Conservation (phyloP, 1,284 basidiomycete genomes). For the Apiotrichum brassicae region DNA sequence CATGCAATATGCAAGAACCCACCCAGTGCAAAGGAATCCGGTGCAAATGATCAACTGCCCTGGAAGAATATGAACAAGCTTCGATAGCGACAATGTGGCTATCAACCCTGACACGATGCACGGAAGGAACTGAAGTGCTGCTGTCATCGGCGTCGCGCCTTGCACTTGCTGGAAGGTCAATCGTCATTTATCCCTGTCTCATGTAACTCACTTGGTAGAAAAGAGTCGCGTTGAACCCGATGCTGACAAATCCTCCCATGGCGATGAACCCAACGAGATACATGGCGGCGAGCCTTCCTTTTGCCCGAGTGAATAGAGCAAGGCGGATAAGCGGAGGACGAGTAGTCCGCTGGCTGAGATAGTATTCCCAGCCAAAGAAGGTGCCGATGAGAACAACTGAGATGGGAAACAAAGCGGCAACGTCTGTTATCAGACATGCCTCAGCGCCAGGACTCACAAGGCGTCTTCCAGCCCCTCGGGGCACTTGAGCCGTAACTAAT, state of each 20-base stretch:
- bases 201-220: conserved; percentile 14
- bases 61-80: conserved; percentile 8
- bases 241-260: conserved; percentile 54
- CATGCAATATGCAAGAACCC: background rate
- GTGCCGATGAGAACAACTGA: conserved; percentile 56
- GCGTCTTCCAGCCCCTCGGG: conserved; percentile 59
- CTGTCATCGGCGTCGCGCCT: conserved; percentile 46
- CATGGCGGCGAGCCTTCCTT: conserved; percentile 57
- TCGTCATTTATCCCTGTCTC: background rate
- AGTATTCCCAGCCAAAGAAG: conserved; percentile 63
- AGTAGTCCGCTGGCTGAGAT: conserved; percentile 47
- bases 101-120: conserved; percentile 63
- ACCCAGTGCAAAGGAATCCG: conserved; percentile 51
- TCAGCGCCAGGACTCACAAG: conserved; percentile 59
- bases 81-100: conserved; percentile 50
- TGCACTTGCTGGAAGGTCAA: conserved; percentile 15
- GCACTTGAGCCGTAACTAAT: conserved; percentile 64
- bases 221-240: conserved; percentile 10
- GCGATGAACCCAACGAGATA: conserved; percentile 59
- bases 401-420: conserved; percentile 55
- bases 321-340: conserved; percentile 59
- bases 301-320: conserved; percentile 57
- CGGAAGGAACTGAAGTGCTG: conserved; percentile 66
- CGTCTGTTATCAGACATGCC: conserved; percentile 24
- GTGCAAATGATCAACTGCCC: conserved; percentile 51